Evolutionary conservation across 768 basidiomycete species (phyloP), one percentile per base, ranked within the genome.

Genomic region (Suillus hirtellus): DNA sequence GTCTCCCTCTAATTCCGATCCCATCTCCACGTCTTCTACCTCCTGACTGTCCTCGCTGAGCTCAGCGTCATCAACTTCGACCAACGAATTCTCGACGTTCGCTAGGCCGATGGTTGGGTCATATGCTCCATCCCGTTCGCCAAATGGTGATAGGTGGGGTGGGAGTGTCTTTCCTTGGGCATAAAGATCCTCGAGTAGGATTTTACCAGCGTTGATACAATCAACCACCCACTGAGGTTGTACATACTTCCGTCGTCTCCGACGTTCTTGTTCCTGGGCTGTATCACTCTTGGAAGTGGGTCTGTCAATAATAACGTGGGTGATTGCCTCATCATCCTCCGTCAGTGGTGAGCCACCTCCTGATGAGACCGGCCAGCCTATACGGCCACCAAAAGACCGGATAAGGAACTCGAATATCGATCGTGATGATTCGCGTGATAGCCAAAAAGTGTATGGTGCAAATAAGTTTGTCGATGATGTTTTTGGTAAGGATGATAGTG

Each of bases 181-280:
- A 72, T 99, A 99, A 34, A 84, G 82, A 64, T 92, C 95, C 69
- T 95, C 92, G 1, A 93, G 83, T 35, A 98, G 82, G 63, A 96
- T 83, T 73, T 85, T 92, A 11, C 89, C 88, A 9, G 87, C 84
- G 73, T 99, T 99, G 73, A 97, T 88, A 74, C 92, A 97, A 74
- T 99, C 97, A 42, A 94, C 93, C 38, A 97, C 84, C 97, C 97
- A 99, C 75, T 99, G 96, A 12, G 97, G 97, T 75, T 99, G 97
- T 19, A 99, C 84, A 74, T 91, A 93, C 72, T 92, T 94, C 70
- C 95, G 84, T 73, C 86, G 85, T 50, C 82, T 77, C 43, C 87
- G 81, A 49, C 83, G 80, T 68, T 88, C 86, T 68, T 84, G 82
- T 67, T 89, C 85, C 60, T 84, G 85, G 17, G 79, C 67, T 1